Base-by-base conservation (phyloP, 2,329 filamentous ascomycete species). In the Diplodia seriata region DNA sequence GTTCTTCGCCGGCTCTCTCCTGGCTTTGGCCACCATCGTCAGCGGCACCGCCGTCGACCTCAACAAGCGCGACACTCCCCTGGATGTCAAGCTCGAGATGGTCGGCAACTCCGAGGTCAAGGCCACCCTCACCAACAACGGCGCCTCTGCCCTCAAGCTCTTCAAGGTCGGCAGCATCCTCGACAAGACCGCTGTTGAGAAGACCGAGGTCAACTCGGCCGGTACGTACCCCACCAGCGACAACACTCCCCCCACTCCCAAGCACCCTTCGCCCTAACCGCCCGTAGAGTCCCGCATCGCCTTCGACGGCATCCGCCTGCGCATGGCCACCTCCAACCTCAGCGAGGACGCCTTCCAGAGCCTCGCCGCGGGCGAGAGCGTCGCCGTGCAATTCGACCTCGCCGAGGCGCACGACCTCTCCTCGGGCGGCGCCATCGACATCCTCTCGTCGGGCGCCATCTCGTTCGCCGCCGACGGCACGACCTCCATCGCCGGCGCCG, bases 351-450 rank as follows among this genome's bases (percentile, higher is more conserved):
- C 84, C 61, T 89, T 88, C 76, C 76, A 84, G 71, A 77, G 78
- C 43, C 81, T 89, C 66, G 77, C 59, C 47, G 74, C 78, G 55
- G 80, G 79, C 38, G 76, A 86, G 75, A 83, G 84, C 9, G 79
- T 88, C 70, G 81, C 84, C 71, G 77, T 84, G 38, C 82, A 80
- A 50, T 86, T 88, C 68, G 85, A 88, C 71, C 80, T 86, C 38
- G 86, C 85, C 40, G 80, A 86, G 74, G 81, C 85, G 2, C 86
- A 88, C 75, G 83, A 87, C 70, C 80, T 83, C 66, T 82, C 87
- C 5, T 78, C 79, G 4, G 89, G 89, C 6, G 43, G 43, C 14
- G 43, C 18, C n/a, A 20, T 47, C 43, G 43, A 88, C 75, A 83
- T 87, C 70, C 80, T 83, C 66, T 82, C 87, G 5, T 78, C 79